Percentiles rank a stretch among this genome's conserved stretches.
These are phyloP conservation scores for Pachysolen tannophilus DNA, from an alignment of 805 yeast genomes.

Conservation along the genomic window DNA sequence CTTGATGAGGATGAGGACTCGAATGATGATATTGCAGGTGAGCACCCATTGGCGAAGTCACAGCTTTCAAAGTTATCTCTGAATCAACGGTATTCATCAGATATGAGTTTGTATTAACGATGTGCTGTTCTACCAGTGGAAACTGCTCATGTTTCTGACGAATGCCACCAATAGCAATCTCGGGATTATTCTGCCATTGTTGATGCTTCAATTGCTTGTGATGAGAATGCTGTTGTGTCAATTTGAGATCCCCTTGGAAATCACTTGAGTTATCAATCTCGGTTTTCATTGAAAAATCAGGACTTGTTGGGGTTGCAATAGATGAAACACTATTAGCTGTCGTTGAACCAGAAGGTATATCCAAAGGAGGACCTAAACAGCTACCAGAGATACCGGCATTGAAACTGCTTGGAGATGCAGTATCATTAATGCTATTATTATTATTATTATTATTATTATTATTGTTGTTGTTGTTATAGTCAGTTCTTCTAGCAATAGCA, in stretches of 20 bases:
- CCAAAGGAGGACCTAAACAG: slow-evolving; percentile 3
- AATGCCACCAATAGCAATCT: neutral
- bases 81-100: no score
- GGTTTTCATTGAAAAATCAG: neutral
- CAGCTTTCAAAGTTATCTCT: no score
- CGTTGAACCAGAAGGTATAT: slow-evolving; percentile 4
- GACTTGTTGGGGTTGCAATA: slow-evolving; percentile 8
- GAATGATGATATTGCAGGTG: no score
- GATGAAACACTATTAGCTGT: slow-evolving; percentile 7
- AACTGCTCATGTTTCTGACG: no score
- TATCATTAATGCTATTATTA: slow-evolving; percentile 2
- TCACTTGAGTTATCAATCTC: neutral
- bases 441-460: neutral
- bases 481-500: no score
- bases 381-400: neutral
- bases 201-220: neutral
- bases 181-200: neutral
- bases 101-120: no score
- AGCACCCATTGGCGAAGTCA: no score
- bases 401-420: slow-evolving; percentile 2
- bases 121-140: no score
- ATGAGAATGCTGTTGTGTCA: neutral
- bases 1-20: no score
- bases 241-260: neutral
- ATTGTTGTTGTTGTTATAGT: slow-evolving; percentile 4